phyloP scores from a whole-genome alignment of 78 protist genomes.

The Pigoraptor vietnamica region DNA sequence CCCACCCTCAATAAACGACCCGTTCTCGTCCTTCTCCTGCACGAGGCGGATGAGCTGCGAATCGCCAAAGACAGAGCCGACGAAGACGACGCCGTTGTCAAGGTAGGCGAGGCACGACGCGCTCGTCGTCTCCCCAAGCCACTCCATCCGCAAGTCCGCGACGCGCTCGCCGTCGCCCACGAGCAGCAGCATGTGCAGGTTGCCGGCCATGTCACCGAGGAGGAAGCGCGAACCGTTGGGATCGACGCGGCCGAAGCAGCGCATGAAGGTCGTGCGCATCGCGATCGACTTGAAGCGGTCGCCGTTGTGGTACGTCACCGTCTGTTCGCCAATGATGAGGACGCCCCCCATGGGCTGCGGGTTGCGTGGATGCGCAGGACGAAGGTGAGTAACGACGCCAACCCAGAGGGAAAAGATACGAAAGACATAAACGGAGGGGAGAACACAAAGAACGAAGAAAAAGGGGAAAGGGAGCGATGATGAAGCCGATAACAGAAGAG shows the following conservation, averaged over 20 bases:
- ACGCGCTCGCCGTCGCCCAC: not conserved
- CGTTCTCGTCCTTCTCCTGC: slow-evolving; percentile 30
- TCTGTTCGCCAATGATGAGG: slow-evolving; percentile 65
- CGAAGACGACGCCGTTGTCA: slow-evolving; percentile 70
- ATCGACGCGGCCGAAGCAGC: slow-evolving; percentile 40
- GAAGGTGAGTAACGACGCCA: not conserved
- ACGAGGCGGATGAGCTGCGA: slow-evolving; percentile 59
- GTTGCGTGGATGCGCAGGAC: too few species aligned
- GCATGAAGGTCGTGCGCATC: slow-evolving; percentile 9
- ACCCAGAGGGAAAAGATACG: not conserved
- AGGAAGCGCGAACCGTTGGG: slow-evolving; percentile 36
- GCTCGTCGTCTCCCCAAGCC: slow-evolving; percentile 44
- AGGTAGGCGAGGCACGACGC: slow-evolving; percentile 51
- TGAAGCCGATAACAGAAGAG: not conserved
- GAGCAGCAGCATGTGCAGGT: slow-evolving; percentile 23
- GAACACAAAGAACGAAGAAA: not conserved
- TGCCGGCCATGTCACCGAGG: slow-evolving; percentile 53
- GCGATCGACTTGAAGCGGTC: not conserved
- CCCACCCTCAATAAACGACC: not conserved
- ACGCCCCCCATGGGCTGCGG: slow-evolving; percentile 50
- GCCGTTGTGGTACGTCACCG: slow-evolving; percentile 64
- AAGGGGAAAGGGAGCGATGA: not conserved
- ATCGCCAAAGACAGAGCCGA: slow-evolving; percentile 73
- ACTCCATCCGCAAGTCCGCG: slow-evolving; percentile 8
- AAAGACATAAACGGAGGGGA: not conserved